Percentiles rank a stretch among this genome's conserved stretches.
These are phyloP conservation scores for Lactifluus volemus DNA, from an alignment of 768 basidiomycete genomes.

Conservation along the genomic window DNA sequence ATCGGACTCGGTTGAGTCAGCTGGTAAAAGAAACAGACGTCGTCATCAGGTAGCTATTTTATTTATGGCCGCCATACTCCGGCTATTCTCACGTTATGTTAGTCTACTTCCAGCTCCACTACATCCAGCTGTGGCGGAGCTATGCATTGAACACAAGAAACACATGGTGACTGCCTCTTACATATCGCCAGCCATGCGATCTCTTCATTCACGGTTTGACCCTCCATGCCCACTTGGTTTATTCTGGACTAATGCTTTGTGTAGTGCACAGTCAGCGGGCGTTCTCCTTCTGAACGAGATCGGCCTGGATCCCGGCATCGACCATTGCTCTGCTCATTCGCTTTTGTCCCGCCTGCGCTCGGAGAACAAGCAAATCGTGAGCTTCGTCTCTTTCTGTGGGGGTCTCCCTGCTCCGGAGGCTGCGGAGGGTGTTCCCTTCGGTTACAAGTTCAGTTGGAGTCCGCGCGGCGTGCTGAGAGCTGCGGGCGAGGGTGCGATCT, in stretches of 20 bases:
- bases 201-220: slow-evolving; percentile 50
- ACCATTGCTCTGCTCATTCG: slow-evolving; percentile 79
- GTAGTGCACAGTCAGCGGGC: slow-evolving; percentile 50
- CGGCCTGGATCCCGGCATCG: slow-evolving; percentile 82
- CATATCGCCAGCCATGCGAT: slow-evolving; percentile 68
- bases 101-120: slow-evolving; percentile 76
- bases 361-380: slow-evolving; percentile 47
- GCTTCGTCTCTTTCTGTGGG: slow-evolving; percentile 89
- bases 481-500: slow-evolving; percentile 63
- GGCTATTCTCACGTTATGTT: not conserved
- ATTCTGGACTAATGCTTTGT: not conserved
- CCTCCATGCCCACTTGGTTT: not conserved
- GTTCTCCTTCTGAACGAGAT: slow-evolving; percentile 85
- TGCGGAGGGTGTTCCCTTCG: slow-evolving; percentile 51
- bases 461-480: slow-evolving; percentile 81
- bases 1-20: slow-evolving; percentile 35
- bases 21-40: slow-evolving; percentile 65
- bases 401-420: slow-evolving; percentile 77
- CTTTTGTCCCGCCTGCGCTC: slow-evolving; percentile 46
- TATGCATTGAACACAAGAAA: slow-evolving; percentile 59
- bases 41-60: slow-evolving; percentile 59
- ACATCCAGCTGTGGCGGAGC: slow-evolving; percentile 61
- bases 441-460: slow-evolving; percentile 95
- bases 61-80: not conserved
- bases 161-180: slow-evolving; percentile 92